Conservation (phyloP, 192 early-diverging fungal species). For the Gaertneriomyces semiglobifer region DNA sequence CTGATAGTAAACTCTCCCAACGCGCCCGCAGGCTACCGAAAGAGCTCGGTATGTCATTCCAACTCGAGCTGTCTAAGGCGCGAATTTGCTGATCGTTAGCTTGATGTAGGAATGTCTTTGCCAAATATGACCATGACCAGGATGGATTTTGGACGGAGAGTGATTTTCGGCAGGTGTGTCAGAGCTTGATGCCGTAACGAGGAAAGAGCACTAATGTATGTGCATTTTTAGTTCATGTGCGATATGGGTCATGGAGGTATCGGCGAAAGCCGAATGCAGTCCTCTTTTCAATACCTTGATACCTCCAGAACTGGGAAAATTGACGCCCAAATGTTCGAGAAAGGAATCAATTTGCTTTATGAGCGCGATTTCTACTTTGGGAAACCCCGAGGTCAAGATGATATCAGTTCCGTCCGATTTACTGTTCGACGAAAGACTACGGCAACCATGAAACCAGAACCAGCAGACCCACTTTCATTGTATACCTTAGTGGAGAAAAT, state of each 20-base stretch:
- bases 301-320: slow-evolving; percentile 22
- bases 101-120: slow-evolving; percentile 9
- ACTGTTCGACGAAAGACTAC: slow-evolving; percentile 7
- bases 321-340: slow-evolving; percentile 24
- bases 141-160: slow-evolving; percentile 27
- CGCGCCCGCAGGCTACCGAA: too few relatives aligned
- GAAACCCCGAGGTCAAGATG: slow-evolving; percentile 19
- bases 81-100: background rate
- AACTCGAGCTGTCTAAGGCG: too few relatives aligned
- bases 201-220: background rate
- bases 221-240: slow-evolving; percentile 14
- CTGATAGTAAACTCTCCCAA: too few relatives aligned
- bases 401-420: slow-evolving; percentile 15
- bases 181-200: background rate
- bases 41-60: too few relatives aligned
- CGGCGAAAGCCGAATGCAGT: slow-evolving; percentile 9
- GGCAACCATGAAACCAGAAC: background rate
- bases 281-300: slow-evolving; percentile 25
- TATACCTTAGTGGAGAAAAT: slow-evolving; percentile 34
- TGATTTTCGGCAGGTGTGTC: slow-evolving; percentile 12
- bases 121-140: slow-evolving; percentile 19
- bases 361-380: slow-evolving; percentile 28
- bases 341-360: slow-evolving; percentile 26
- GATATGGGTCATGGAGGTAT: slow-evolving; percentile 22
- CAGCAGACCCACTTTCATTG: slow-evolving; percentile 24